Conservation (phyloP, 176 grass and related monocot species). For the Bothriochloa decipiens region DNA sequence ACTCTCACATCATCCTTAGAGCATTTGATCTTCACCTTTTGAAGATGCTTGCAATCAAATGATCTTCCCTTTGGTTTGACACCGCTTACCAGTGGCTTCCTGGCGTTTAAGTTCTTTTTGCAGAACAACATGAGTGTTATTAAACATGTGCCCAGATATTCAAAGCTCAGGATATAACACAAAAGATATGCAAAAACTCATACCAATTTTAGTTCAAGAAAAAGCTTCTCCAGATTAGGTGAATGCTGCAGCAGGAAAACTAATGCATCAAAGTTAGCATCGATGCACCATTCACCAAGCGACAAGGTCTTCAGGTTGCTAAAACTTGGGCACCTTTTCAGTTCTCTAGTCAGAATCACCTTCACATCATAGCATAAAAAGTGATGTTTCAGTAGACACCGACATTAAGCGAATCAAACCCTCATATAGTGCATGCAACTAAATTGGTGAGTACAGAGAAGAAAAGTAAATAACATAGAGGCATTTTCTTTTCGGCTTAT, state of each 20-base stretch:
- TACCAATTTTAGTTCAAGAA: conserved; percentile 38
- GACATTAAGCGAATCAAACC: background rate
- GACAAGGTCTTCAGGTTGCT: conserved; percentile 41
- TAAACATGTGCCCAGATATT: conserved; percentile 5
- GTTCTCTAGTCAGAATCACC: conserved; percentile 39
- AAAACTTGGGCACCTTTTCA: conserved; percentile 37
- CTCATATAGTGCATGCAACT: no score
- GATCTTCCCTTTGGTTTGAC: conserved; percentile 1
- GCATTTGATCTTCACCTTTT: conserved; percentile 45
- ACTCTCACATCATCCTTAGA: conserved; percentile 41
- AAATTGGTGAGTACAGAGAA: no score
- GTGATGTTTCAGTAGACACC: background rate
- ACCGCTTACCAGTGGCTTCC: background rate
- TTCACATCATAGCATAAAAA: conserved; percentile 16
- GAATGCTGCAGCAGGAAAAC: conserved; percentile 31
- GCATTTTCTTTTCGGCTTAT: no score
- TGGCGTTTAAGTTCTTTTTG: conserved; percentile 18
- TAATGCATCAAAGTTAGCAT: conserved; percentile 35
- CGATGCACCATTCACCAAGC: conserved; percentile 52
- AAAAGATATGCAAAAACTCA: background rate
- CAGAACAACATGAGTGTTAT: conserved; percentile 9
- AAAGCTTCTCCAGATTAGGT: conserved; percentile 43
- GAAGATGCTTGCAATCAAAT: conserved; percentile 39
- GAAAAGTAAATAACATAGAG: no score
- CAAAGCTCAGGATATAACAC: background rate